These are phyloP conservation scores for Candida sanyiensis DNA, from an alignment of 805 yeast genomes.

Conservation along the genomic window DNA sequence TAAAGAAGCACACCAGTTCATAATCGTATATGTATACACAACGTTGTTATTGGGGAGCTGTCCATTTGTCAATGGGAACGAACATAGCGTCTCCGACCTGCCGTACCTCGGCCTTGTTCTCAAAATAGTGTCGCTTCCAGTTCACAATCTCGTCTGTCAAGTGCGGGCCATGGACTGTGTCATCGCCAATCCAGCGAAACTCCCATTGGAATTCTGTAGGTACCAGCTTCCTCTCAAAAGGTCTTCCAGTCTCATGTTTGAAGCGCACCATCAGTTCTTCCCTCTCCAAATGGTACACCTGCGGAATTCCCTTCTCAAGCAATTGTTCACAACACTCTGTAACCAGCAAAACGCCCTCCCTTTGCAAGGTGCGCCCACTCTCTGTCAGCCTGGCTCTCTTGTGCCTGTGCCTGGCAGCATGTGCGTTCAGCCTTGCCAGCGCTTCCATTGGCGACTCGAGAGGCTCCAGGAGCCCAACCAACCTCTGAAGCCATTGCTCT, in stretches of 20 bases:
- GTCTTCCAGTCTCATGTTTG: constrained; percentile 37
- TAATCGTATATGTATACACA: background rate
- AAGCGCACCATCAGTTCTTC: constrained; percentile 50
- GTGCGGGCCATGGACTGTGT: constrained; percentile 47
- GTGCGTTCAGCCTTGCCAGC: constrained; percentile 37
- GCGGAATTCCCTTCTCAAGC: constrained; percentile 34
- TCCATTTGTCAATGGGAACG: constrained; percentile 13
- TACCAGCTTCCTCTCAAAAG: background rate
- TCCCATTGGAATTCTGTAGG: constrained; percentile 41
- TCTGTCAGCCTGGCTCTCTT: constrained; percentile 18
- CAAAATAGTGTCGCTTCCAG: constrained; percentile 46
- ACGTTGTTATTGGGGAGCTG: too few relatives aligned
- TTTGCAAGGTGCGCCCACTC: constrained; percentile 19
- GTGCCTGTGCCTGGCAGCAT: too few relatives aligned
- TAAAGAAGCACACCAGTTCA: background rate
- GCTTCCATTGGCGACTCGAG: constrained; percentile 59
- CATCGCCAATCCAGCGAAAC: constrained; percentile 41
- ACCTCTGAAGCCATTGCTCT: constrained; percentile 23
- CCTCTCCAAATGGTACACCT: constrained; percentile 47
- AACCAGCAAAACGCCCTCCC: constrained; percentile 29
- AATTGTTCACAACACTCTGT: constrained; percentile 47
- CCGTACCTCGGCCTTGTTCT: constrained; percentile 38
- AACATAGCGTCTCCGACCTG: constrained; percentile 20
- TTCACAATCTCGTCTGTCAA: constrained; percentile 40
- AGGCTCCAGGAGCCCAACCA: constrained; percentile 46